Evolutionary conservation across 441 rosid genomes (phyloP).

Genomic region (Aleurites moluccanus): DNA sequence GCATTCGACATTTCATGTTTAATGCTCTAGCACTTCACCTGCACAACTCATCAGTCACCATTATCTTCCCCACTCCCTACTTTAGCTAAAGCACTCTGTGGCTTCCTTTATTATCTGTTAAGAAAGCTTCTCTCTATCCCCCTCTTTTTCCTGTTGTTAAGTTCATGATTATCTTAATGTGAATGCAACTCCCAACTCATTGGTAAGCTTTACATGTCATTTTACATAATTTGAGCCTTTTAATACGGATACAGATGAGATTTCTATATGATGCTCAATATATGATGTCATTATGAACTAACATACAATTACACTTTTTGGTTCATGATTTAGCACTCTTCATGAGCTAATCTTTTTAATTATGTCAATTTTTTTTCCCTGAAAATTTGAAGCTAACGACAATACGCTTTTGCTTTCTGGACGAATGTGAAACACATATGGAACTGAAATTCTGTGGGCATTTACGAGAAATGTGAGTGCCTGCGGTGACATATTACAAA

Average conservation of each 20-base stretch:
- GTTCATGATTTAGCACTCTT: neutral
- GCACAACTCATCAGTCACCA: constrained; percentile 9
- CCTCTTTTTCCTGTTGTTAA: neutral
- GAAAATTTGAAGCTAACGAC: neutral
- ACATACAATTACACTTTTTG: neutral
- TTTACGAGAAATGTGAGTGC: neutral
- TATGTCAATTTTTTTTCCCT: neutral
- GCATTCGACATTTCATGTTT: constrained; percentile 33
- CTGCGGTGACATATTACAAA: too few relatives aligned
- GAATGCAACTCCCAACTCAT: neutral
- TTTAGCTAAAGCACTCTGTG: constrained; percentile 15
- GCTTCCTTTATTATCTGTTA: constrained; percentile 18
- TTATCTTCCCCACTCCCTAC: constrained; percentile 5
- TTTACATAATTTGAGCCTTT: neutral
- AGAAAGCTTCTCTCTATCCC: neutral
- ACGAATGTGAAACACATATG: neutral
- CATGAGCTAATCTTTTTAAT: neutral
- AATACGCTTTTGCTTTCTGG: neutral
- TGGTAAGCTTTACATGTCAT: neutral
- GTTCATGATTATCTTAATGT: neutral
- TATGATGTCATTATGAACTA: neutral
- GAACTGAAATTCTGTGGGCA: neutral
- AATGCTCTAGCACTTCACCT: constrained; percentile 18
- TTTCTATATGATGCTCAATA: neutral
- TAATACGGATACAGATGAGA: neutral